Evolutionary conservation across 2,329 filamentous ascomycete species (phyloP).

Genomic region (Claviceps africana): DNA sequence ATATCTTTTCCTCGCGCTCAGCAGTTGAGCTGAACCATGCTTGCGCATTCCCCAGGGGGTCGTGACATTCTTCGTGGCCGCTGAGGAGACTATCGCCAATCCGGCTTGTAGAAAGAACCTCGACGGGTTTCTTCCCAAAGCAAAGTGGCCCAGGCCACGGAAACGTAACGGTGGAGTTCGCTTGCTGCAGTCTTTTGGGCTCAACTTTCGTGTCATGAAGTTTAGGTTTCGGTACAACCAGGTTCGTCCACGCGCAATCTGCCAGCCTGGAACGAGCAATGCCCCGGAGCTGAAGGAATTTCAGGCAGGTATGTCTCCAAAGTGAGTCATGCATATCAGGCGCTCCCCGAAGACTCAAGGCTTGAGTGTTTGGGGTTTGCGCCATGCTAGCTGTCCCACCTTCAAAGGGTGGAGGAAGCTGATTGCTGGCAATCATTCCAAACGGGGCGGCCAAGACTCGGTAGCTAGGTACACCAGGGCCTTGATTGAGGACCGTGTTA

Average conservation of each 20-base stretch:
- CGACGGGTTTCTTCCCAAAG: slow-evolving; percentile 34
- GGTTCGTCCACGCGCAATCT: slow-evolving; percentile 34
- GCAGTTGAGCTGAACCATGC: slow-evolving; percentile 30
- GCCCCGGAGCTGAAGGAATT: slow-evolving; percentile 35
- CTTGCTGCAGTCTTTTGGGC: slow-evolving; percentile 24
- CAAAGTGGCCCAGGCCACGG: slow-evolving; percentile 42
- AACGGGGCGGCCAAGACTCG: slow-evolving; percentile 41
- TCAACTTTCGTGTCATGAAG: slow-evolving; percentile 28
- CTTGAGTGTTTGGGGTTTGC: slow-evolving; percentile 40
- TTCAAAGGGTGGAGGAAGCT: slow-evolving; percentile 9
- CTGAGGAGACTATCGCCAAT: slow-evolving; percentile 25
- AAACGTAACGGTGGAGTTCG: slow-evolving; percentile 25
- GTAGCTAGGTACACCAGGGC: slow-evolving; percentile 25
- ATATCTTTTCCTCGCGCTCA: slow-evolving; percentile 33
- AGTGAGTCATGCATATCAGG: slow-evolving; percentile 26
- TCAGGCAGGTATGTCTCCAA: slow-evolving; percentile 38
- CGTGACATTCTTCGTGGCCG: slow-evolving; percentile 28
- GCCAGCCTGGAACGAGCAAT: slow-evolving; percentile 29
- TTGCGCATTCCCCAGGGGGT: slow-evolving; percentile 34
- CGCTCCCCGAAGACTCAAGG: slow-evolving; percentile 27
- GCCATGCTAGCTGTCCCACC: slow-evolving; percentile 23
- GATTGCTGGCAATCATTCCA: slow-evolving; percentile 25
- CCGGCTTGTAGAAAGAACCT: slow-evolving; percentile 24
- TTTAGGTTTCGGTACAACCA: slow-evolving; percentile 33
- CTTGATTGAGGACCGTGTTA: slow-evolving; percentile 27